Percentiles rank a stretch among this genome's conserved stretches.
These are phyloP conservation scores for Ophiostoma sp. DNA, from an alignment of 2,329 filamentous ascomycete species.

Conservation along the genomic window DNA sequence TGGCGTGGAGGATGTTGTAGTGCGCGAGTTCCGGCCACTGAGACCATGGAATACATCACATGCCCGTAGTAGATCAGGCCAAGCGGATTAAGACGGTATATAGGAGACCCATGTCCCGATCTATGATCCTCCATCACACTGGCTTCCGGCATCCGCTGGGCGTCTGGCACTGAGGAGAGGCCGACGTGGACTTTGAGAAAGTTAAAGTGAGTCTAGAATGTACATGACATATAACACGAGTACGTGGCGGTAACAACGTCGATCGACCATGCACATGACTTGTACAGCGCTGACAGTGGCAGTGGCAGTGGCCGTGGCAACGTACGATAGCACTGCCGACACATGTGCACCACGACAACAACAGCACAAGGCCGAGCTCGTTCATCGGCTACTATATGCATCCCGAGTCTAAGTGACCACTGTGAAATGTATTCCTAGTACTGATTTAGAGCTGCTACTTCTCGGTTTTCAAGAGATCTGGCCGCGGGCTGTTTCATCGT, in stretches of 20 bases:
- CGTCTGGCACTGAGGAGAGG: not conserved
- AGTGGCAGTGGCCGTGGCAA: too few relatives aligned
- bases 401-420: not conserved
- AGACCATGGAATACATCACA: not conserved
- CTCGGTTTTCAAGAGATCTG: not conserved
- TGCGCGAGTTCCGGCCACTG: not conserved
- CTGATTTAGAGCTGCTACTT: not conserved
- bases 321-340: not conserved
- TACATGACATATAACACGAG: not conserved
- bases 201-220: not conserved
- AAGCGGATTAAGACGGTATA: too few relatives aligned
- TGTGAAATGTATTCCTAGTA: not conserved
- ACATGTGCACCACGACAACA: not conserved
- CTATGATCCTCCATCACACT: not conserved
- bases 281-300: too few relatives aligned
- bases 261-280: too few relatives aligned
- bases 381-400: not conserved
- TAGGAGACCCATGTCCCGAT: too few relatives aligned
- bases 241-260: not conserved
- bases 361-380: not conserved
- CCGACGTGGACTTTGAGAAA: not conserved
- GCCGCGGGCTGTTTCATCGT: not conserved
- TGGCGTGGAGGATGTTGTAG: not conserved
- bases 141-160: too few relatives aligned
- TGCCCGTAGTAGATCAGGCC: not conserved